Evolutionary conservation across 75 land plant species (phyloP), one percentile per base, ranked within the genome.

Genomic region (Picea glauca): DNA sequence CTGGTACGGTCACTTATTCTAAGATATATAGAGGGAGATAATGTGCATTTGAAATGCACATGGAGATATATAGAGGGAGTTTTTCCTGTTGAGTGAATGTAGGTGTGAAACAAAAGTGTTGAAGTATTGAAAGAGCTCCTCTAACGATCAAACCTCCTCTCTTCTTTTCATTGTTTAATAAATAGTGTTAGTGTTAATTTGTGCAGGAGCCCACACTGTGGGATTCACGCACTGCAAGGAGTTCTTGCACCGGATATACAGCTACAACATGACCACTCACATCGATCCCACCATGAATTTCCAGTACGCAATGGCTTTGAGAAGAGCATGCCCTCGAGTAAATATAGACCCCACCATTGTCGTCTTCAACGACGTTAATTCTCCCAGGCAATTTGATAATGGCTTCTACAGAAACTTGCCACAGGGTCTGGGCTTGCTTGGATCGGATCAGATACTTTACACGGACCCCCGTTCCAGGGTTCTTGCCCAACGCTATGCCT

Each of bases 181-280:
- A 62, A 21, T 20, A n/a, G 18, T 20, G 12, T 33, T 23, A 13
- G 4, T 12, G 15, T 13, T 40, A 14, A 40, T 21, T 32, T 40
- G 8, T 20, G 20, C 79, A 46, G 93, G 93, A 20, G 90, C 75
- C 33, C 92, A 90, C 90, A 90, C 92, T 30, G 76, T 90, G 35
- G 94, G 94, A 21, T 92, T 92, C 81, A 76, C 90, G 15, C 87
- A 92, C 77, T 92, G 92, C 85, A 86, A 76, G 58, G 82, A 89
- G 60, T 91, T 89, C 83, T 33, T 73, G 43, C 50, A 78, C n/a
- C 58, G 78, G 50, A 80, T 91, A 33, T 85, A 65, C 83, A 74
- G 2, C 21, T 68, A 78, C 75, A 86, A 78, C 78, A 66, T 18
- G 20, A 61, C 38, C 17, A 4, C 46, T 15, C 74, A 76, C 5